A percentile compares a stretch with the other conserved stretches of the same genome.
Conservation (phyloP, 225 moss, liverwort and hornwort species). For the Sphagnum contortum region DNA sequence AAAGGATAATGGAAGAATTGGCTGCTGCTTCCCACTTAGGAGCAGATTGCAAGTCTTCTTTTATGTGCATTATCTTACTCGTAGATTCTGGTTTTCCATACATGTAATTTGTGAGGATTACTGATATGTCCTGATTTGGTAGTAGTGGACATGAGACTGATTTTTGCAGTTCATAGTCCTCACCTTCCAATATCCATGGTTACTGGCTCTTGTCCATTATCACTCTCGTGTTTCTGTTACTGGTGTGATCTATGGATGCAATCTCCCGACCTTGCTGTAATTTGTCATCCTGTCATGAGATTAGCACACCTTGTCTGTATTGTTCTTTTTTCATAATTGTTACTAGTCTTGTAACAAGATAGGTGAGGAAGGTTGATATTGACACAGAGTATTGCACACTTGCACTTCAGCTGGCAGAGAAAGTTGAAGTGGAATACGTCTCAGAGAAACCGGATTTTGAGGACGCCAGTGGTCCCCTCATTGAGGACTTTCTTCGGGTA, state of each 20-base stretch:
- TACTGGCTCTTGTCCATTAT: too few species aligned
- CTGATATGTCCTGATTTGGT: too few species aligned
- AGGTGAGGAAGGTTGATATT: not conserved
- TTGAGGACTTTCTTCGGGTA: constrained; percentile 84
- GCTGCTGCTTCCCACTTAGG: too few species aligned
- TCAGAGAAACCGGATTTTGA: constrained; percentile 81
- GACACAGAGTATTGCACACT: not conserved
- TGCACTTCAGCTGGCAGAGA: constrained; percentile 48
- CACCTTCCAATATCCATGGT: too few species aligned
- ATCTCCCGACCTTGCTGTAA: not conserved
- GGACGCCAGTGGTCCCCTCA: constrained; percentile 67
- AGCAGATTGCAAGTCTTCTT: too few species aligned
- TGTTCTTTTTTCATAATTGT: not conserved
- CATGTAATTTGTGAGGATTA: too few species aligned
- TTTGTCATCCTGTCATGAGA: not conserved
- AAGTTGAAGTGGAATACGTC: constrained; percentile 88
- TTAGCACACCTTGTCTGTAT: not conserved
- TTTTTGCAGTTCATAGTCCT: too few species aligned
- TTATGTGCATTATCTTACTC: too few species aligned
- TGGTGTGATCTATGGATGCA: not conserved
- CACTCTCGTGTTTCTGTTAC: too few species aligned
- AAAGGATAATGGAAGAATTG: too few species aligned
- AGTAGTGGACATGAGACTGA: too few species aligned
- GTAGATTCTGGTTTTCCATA: too few species aligned
- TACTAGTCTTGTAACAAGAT: not conserved